Evolutionary conservation across 768 basidiomycete genomes (phyloP).

Genomic region (Lactarius tabidus): DNA sequence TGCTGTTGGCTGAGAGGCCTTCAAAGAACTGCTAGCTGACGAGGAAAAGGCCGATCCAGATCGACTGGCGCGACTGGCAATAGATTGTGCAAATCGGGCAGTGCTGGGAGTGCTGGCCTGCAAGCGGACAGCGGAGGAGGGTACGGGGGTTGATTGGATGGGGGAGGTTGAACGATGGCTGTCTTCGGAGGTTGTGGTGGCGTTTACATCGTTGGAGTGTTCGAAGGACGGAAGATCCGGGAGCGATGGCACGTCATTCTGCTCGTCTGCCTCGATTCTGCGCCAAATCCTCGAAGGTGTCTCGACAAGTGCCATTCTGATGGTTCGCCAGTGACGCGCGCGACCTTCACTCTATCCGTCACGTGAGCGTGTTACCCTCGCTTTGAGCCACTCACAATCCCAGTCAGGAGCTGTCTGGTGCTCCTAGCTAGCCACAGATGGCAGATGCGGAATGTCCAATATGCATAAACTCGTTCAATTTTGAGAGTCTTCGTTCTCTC

Average conservation of each 20-base stretch:
- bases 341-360: background rate
- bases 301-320: slow-evolving; percentile 40
- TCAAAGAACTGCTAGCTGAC: slow-evolving; percentile 16
- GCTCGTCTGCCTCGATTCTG: slow-evolving; percentile 72
- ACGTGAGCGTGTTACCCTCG: slow-evolving; percentile 17
- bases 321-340: background rate
- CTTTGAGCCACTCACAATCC: background rate
- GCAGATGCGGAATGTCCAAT: slow-evolving; percentile 12
- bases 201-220: slow-evolving; percentile 47
- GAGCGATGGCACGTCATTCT: slow-evolving; percentile 74
- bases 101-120: slow-evolving; percentile 50
- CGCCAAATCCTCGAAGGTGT: slow-evolving; percentile 85
- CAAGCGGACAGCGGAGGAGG: slow-evolving; percentile 45
- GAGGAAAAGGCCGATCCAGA: slow-evolving; percentile 34
- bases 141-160: slow-evolving; percentile 63
- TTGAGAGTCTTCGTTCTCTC: slow-evolving; percentile 12
- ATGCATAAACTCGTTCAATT: slow-evolving; percentile 15
- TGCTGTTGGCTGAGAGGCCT: slow-evolving; percentile 6
- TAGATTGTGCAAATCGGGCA: slow-evolving; percentile 49
- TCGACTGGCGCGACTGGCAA: slow-evolving; percentile 43
- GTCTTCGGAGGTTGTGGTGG: slow-evolving; percentile 35
- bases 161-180: slow-evolving; percentile 46
- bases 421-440: background rate
- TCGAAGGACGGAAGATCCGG: slow-evolving; percentile 74
- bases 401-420: background rate